These are phyloP conservation scores for Boeremia lycopersici DNA, from an alignment of 2,329 filamentous ascomycete genomes.

Conservation along the genomic window DNA sequence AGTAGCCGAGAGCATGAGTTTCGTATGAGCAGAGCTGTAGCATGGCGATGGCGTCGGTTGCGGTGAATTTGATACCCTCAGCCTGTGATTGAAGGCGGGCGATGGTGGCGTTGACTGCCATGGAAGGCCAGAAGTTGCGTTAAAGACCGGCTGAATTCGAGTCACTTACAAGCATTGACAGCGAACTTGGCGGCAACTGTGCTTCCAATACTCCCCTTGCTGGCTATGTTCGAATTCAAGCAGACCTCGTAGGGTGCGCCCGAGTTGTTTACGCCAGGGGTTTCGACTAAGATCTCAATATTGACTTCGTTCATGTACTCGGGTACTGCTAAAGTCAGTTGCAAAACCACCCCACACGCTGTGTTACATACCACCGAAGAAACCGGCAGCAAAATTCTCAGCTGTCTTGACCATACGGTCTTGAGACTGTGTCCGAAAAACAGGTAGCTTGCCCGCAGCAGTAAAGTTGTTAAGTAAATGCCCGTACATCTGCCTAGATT, in stretches of 20 bases:
- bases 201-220: constrained; percentile 35
- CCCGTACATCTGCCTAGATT: constrained; percentile 51
- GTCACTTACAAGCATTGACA: constrained; percentile 23
- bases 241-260: constrained; percentile 40
- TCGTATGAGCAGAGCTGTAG: constrained; percentile 47
- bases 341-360: background rate
- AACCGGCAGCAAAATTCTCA: constrained; percentile 41
- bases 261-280: constrained; percentile 32
- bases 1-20: constrained; percentile 51
- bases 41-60: constrained; percentile 49
- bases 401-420: constrained; percentile 44
- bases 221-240: constrained; percentile 37
- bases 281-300: constrained; percentile 40
- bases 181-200: constrained; percentile 32
- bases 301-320: constrained; percentile 38
- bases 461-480: constrained; percentile 54
- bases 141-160: background rate
- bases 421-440: constrained; percentile 43
- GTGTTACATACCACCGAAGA: constrained; percentile 29
- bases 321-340: constrained; percentile 19
- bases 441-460: constrained; percentile 45
- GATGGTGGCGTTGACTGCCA: constrained; percentile 32
- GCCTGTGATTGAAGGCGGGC: constrained; percentile 37
- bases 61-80: constrained; percentile 36
- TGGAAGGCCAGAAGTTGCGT: background rate